Evolutionary conservation across 2,329 filamentous ascomycete genomes (phyloP), one percentile per base, ranked within the genome.

Genomic region (Fulvia fulva): DNA sequence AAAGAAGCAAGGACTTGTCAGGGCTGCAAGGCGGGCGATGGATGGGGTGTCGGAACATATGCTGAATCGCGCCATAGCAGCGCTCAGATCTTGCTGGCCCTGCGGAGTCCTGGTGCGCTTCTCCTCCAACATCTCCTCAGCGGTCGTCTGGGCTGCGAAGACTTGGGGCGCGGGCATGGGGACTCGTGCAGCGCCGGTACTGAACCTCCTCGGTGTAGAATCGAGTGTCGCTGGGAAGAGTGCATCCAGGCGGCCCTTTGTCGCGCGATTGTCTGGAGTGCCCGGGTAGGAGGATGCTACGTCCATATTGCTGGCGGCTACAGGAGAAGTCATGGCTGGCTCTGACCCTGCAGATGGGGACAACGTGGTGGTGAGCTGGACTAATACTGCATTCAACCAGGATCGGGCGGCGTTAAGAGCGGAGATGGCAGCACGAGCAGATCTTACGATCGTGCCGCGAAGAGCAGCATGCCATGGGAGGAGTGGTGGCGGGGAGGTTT

Each of bases 1-100:
- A 78, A 96, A 97, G 77, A 96, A 99, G 78, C 94, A 99, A 14
- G 94, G 94, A 46, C 92, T 97, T 67, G 93, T 88, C 54, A 97
- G 78, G 9, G 88, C 82, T 11, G 87, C 83, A 65, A 92, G 81
- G 9, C 71, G 64, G 12, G 69, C 71, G 32, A 71, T 70, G n/a
- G 70, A 70, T 9, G 67, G 67, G 6, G 66, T 66, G 21, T 64
- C 63, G 16, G 65, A 63, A 55, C 63, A 63, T 34, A 70, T 58
- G 11, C 65, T 63, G 62, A 71, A 71, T 37, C 66, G 59, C 45
- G 63, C 56, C 34, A 68, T 59, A 16, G 67, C 65, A 11, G 63
- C 62, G 12, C 56, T 63, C 46, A 69, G 53, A n/a, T 70, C 65
- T 46, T 68, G 61, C 45, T 59, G 55, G 11, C 69, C 69, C 50